Evolutionary conservation across 768 basidiomycete genomes (phyloP), one percentile per base, ranked within the genome.

Genomic region (Phlebiopsis flavidoalba): DNA sequence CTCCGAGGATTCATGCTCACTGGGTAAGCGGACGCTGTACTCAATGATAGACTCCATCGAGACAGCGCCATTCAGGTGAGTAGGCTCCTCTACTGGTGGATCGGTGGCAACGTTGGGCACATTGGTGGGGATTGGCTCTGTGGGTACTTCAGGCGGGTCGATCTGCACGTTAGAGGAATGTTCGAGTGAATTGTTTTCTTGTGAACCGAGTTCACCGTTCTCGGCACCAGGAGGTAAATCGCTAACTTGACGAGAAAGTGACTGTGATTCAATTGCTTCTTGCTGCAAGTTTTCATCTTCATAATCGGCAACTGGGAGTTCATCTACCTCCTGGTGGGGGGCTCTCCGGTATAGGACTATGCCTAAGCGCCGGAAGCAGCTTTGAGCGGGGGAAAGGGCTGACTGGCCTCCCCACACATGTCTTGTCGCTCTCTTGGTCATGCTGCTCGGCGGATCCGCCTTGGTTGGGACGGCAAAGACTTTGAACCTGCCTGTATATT

Each of bases 401-500:
- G 47, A 84, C 79, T 0, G 89, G 88, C 11, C 84, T 77, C 1
- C 89, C 88, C 88, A n/a, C 88, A 89, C 19, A 75, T 71, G 26
- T 83, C 80, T 71, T 77, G 80, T 40, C 82, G 75, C 6, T 66
- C 73, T n/a, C 35, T 74, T 71, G 19, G 83, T 84, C 14, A 73
- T 75, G 64, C 82, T 85, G 53, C 83, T 83, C 3, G 86, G 85
- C 0, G 87, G 86, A 63, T 87, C 88, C 17, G 71, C 72, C 74
- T 89, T 89, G 19, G 84, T 87, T 19, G 79, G 84, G 4, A 89
- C 79, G 8, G 67, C 75, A 54, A 85, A 63, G 59, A 80, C 77
- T 68, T 73, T 82, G 74, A 83, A 90, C 35, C 75, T 77, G 11
- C 88, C 89, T 6, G 89, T 91, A 66, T 80, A 90, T 63, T 90